Conservation (phyloP, 2,329 filamentous ascomycete genomes). For the Herpomyces periplanetae region DNA sequence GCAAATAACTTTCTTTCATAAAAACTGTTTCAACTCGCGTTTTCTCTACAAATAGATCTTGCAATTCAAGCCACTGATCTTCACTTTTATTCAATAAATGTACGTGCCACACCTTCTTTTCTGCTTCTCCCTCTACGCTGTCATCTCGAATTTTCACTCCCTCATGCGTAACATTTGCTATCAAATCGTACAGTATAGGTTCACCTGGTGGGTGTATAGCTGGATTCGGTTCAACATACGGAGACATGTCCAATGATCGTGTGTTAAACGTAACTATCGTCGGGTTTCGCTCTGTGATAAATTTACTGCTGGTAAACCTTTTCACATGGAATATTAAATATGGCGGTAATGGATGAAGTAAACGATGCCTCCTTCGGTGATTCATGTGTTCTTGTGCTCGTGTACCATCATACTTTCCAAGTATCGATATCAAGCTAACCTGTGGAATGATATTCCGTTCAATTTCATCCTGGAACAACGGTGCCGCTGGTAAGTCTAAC, state of each 20-base stretch:
- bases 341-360: conserved; percentile 60
- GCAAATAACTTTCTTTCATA: conserved; percentile 68
- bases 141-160: conserved; percentile 37
- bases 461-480: conserved; percentile 76
- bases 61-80: conserved; percentile 63
- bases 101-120: conserved; percentile 79
- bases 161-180: conserved; percentile 72
- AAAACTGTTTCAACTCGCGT: conserved; percentile 63
- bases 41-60: conserved; percentile 70
- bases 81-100: conserved; percentile 45
- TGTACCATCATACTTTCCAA: conserved; percentile 70
- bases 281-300: conserved; percentile 73
- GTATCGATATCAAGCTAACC: conserved; percentile 30
- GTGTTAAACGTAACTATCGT: conserved; percentile 92
- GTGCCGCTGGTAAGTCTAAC: conserved; percentile 57
- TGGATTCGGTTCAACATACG: conserved; percentile 64
- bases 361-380: conserved; percentile 50
- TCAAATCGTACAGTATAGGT: conserved; percentile 72
- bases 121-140: conserved; percentile 48
- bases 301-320: conserved; percentile 85
- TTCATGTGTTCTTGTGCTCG: conserved; percentile 57
- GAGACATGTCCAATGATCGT: conserved; percentile 42
- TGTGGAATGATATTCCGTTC: conserved; percentile 89
- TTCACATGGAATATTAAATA: conserved; percentile 84
- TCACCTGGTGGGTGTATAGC: conserved; percentile 26